Evolutionary conservation across 176 grass and related monocot genomes (phyloP), one percentile per base, ranked within the genome.

Genomic region (Secale cereale): DNA sequence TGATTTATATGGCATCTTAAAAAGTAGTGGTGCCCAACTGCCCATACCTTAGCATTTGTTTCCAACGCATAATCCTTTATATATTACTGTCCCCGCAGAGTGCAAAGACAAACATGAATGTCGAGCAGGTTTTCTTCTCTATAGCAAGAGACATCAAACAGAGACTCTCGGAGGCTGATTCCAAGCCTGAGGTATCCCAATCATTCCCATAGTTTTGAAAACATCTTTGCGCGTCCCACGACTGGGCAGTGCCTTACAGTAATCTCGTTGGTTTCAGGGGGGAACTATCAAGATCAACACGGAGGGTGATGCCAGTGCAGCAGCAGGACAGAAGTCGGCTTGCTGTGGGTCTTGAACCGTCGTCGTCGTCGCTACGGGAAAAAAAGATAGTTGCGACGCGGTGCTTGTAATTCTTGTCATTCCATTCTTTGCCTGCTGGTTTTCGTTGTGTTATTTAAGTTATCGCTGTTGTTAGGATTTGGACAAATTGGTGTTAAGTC

Each of bases 71-170:
- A 28, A 16, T 75, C 54, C 65, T 23, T 28, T 23, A 29, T 81
- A 41, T 41, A 54, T 77, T 40, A 50, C 63, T 69, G 17, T 33
- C 45, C 32, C 52, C 59, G 71, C 87, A 92, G 92, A 94, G 92
- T 87, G 92, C 89, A 41, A 94, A 94, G 89, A 94, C 92, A 78
- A 94, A 94, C 83, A 84, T 94, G 50, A 94, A 94, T 65, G 92
- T 94, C 16, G 92, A 94, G 65, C 84, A 94, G 81, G 92, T 94
- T 81, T 94, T 94, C 84, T 87, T 94, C 87, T 94, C 92, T 22
- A 89, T 94, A 65, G 89, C 84, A 61, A 89, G 87, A 54, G 92
- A 94, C 70, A 94, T 91, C 77, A 94, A 89, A 36, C 92, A 94
- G 77, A 94, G 92, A 91, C 84, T 89, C 74, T 84, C 89, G 16